phyloP scores from a whole-genome alignment of 2,329 filamentous ascomycete genomes.

The Nemania sp. region DNA sequence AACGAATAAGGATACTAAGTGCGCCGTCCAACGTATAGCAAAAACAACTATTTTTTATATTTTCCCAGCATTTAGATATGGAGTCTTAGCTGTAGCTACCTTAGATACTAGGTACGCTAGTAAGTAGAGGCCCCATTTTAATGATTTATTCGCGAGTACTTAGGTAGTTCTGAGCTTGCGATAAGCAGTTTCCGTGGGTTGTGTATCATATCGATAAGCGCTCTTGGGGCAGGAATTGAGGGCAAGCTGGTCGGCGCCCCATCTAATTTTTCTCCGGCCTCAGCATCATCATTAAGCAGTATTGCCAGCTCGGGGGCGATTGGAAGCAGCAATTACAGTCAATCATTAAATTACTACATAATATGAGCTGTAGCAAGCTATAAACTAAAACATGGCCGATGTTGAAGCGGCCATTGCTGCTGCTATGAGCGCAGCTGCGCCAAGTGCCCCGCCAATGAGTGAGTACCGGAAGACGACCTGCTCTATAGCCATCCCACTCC shows the following conservation, averaged over 20 bases:
- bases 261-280: slow-evolving; percentile 46
- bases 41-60: too few relatives aligned
- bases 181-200: slow-evolving; percentile 35
- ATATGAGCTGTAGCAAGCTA: slow-evolving; percentile 30
- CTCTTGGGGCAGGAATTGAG: slow-evolving; percentile 49
- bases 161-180: slow-evolving; percentile 23
- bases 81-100: too few relatives aligned
- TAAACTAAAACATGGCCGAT: slow-evolving; percentile 46
- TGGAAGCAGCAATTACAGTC: slow-evolving; percentile 15
- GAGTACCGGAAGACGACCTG: slow-evolving; percentile 29
- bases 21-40: too few relatives aligned
- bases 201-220: slow-evolving; percentile 48
- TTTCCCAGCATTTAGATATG: too few relatives aligned
- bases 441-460: slow-evolving; percentile 41
- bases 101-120: too few relatives aligned
- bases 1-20: too few relatives aligned
- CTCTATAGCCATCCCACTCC: slow-evolving; percentile 11
- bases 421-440: slow-evolving; percentile 45
- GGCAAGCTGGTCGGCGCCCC: slow-evolving; percentile 48
- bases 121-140: too few relatives aligned
- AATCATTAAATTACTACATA: slow-evolving; percentile 25
- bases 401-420: slow-evolving; percentile 50
- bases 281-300: slow-evolving; percentile 32
- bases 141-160: too few relatives aligned
- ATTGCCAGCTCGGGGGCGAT: slow-evolving; percentile 15